A percentile compares a stretch with the other conserved stretches of the same genome.
Evolutionary conservation across 805 yeast species (phyloP).

Genomic region (Wickerhamomyces canadensis): DNA sequence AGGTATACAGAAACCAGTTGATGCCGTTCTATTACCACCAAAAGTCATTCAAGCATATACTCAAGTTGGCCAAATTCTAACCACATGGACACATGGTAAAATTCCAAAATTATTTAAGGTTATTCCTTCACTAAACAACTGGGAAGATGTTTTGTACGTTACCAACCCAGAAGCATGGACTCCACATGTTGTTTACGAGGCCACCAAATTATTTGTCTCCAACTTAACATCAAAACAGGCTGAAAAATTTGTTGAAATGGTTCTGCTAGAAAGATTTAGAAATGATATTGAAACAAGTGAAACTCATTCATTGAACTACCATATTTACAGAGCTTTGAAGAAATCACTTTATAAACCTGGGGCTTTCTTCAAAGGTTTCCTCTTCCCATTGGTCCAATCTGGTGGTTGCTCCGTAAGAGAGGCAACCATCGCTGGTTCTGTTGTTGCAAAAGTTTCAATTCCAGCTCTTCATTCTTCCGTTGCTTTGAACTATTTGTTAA

Average conservation of each 20-base stretch:
- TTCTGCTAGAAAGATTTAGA: conserved; percentile 69
- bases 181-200: conserved; percentile 90
- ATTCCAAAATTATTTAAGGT: conserved; percentile 95
- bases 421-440: conserved; percentile 92
- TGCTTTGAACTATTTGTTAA: conserved; percentile 79
- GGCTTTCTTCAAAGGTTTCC: conserved; percentile 94
- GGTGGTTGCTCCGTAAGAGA: conserved; percentile 88
- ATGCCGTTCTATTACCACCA: conserved; percentile 87
- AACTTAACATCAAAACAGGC: conserved; percentile 84
- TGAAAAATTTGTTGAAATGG: conserved; percentile 68
- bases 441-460: conserved; percentile 80
- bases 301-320: conserved; percentile 81
- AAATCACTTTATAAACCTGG: conserved; percentile 95
- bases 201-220: conserved; percentile 89
- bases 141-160: conserved; percentile 93
- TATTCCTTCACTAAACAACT: conserved; percentile 84
- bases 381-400: conserved; percentile 85
- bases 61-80: conserved; percentile 80
- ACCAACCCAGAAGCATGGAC: conserved; percentile 94
- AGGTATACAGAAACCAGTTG: conserved; percentile 39
- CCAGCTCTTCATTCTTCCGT: conserved; percentile 97
- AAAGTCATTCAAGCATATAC: conserved; percentile 94
- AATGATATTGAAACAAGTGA: conserved; percentile 65
- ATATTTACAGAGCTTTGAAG: conserved; percentile 84
- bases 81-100: conserved; percentile 92